Percentiles rank a stretch among this genome's conserved stretches.
These are phyloP conservation scores for Geotrichum carabidarum DNA, from an alignment of 1,139 yeast genomes.

Conservation along the genomic window DNA sequence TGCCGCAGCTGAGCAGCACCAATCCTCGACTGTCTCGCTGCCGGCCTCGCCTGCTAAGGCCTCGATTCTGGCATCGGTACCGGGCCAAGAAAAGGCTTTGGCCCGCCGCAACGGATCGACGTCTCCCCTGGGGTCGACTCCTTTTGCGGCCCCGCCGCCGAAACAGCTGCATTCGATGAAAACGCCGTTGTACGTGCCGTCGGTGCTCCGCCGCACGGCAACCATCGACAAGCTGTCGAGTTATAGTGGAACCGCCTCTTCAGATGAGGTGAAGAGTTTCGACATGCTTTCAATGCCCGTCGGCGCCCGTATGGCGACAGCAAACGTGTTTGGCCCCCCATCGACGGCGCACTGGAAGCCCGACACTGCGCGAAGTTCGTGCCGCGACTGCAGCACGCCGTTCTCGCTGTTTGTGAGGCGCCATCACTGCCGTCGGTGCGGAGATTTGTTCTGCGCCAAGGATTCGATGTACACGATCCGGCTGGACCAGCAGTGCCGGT, in stretches of 20 bases:
- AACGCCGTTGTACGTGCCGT: slow-evolving; percentile 84
- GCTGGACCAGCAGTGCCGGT: slow-evolving; percentile 66
- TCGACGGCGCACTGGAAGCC: slow-evolving; percentile 78
- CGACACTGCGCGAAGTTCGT: slow-evolving; percentile 57
- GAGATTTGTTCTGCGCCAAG: slow-evolving; percentile 80
- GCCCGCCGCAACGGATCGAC: slow-evolving; percentile 1
- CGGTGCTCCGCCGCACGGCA: slow-evolving; percentile 64
- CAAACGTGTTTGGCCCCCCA: slow-evolving; percentile 28
- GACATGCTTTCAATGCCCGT: neutral
- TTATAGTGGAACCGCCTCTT: neutral
- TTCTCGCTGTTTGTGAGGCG: slow-evolving; percentile 62
- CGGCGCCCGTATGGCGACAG: neutral
- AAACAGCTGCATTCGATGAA: slow-evolving; percentile 48
- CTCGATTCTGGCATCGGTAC: neutral
- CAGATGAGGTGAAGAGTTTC: too few species aligned
- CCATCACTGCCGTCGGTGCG: slow-evolving; percentile 93
- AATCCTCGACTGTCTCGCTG: neutral
- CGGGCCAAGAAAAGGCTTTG: neutral
- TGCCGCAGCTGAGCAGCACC: neutral
- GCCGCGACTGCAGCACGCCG: slow-evolving; percentile 55
- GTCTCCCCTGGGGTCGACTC: neutral
- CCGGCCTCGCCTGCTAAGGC: slow-evolving; percentile 5
- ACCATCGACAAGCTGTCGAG: slow-evolving; percentile 24
- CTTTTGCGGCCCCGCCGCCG: slow-evolving; percentile 15
- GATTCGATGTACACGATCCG: slow-evolving; percentile 46